Percentiles rank a stretch among this genome's conserved stretches.
Evolutionary conservation across 1,139 yeast genomes (phyloP).

Genomic region (Saccharomyces pastorianus): DNA sequence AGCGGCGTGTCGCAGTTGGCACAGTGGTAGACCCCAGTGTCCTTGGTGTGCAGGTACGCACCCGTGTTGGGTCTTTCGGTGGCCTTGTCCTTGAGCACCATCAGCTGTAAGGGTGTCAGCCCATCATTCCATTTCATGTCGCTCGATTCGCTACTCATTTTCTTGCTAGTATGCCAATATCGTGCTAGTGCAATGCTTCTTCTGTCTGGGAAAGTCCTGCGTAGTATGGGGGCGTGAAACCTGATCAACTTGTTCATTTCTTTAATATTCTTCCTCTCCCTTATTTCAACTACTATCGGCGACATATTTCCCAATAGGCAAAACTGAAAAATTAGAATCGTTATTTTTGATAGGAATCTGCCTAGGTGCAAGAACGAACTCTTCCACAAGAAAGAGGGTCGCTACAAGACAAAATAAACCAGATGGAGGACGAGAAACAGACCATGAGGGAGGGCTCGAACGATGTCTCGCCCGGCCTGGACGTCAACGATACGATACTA

Average conservation of each 20-base stretch:
- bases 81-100: slow-evolving; percentile 67
- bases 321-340: neutral
- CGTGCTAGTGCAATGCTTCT: neutral
- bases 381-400: neutral
- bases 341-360: neutral
- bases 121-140: slow-evolving; percentile 65
- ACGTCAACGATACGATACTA: neutral
- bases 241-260: neutral
- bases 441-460: neutral
- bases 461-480: neutral
- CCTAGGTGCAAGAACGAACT: neutral
- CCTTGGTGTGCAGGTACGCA: slow-evolving; percentile 44
- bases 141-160: slow-evolving; percentile 4
- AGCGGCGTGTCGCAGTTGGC: slow-evolving; percentile 79
- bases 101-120: slow-evolving; percentile 68
- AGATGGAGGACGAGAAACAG: neutral
- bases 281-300: neutral
- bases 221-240: neutral
- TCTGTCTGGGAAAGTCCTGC: neutral
- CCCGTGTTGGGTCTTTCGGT: slow-evolving; percentile 85
- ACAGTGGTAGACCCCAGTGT: slow-evolving; percentile 64
- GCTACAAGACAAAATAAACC: neutral
- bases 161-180: neutral
- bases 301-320: neutral
- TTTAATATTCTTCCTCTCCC: neutral